These are phyloP conservation scores for Streptanthus diversifolius DNA, from an alignment of 345 rosid genomes.

Conservation along the genomic window DNA sequence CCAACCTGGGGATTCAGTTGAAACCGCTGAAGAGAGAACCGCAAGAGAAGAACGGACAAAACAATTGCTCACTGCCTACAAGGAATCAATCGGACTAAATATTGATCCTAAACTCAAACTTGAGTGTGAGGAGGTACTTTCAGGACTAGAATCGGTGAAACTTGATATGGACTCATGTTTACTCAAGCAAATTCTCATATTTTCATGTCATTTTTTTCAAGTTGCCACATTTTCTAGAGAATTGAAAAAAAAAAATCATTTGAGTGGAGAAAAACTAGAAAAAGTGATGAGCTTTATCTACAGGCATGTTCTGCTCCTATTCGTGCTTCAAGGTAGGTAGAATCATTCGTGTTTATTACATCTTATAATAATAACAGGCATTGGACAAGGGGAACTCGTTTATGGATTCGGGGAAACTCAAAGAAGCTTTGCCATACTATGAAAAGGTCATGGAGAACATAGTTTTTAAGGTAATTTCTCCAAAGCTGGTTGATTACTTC, in stretches of 20 bases:
- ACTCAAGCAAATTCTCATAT: slow-evolving; percentile 10
- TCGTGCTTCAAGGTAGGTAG: neutral
- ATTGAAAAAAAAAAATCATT: neutral
- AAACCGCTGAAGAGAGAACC: slow-evolving; percentile 69
- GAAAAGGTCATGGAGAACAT: slow-evolving; percentile 65
- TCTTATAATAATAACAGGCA: slow-evolving; percentile 36
- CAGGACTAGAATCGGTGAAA: neutral
- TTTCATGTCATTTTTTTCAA: neutral
- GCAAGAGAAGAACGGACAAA: slow-evolving; percentile 65
- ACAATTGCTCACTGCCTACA: slow-evolving; percentile 63
- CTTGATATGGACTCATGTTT: slow-evolving; percentile 10
- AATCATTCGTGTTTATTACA: neutral
- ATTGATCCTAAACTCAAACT: slow-evolving; percentile 70
- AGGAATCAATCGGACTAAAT: slow-evolving; percentile 54
- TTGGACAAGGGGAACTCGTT: slow-evolving; percentile 66
- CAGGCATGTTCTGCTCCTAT: neutral
- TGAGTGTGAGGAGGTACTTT: slow-evolving; percentile 73
- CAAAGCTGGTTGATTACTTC: neutral
- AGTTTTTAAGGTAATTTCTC: slow-evolving; percentile 59
- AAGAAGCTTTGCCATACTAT: slow-evolving; percentile 64
- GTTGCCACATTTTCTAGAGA: neutral
- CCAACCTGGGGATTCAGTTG: slow-evolving; percentile 73
- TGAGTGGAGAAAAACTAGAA: neutral
- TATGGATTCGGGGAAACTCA: slow-evolving; percentile 77
- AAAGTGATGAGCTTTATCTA: neutral